Conservation (phyloP, 176 grass and related monocot species). For the Ananas comosus region DNA sequence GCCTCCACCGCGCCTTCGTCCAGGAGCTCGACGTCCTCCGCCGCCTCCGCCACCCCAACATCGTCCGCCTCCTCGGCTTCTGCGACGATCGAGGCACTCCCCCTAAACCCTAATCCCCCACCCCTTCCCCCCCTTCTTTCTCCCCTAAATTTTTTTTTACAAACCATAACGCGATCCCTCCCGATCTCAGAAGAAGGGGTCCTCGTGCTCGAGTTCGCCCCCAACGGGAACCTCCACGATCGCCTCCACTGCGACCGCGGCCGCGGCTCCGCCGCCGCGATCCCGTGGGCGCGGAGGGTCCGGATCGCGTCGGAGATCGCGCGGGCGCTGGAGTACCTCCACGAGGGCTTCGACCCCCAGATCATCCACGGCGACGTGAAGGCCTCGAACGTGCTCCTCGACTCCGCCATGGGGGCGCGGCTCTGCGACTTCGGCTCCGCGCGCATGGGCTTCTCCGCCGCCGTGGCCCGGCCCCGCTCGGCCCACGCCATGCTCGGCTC, state of each 20-base stretch:
- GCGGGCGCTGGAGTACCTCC: constrained; percentile 71
- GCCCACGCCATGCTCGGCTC: constrained; percentile 63
- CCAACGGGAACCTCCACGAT: constrained; percentile 87
- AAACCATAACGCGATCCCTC: no score
- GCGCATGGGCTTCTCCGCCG: constrained; percentile 78
- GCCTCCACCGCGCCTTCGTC: constrained; percentile 82
- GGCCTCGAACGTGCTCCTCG: constrained; percentile 86
- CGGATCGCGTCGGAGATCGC: constrained; percentile 61
- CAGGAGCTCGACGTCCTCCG: constrained; percentile 82
- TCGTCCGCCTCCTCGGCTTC: constrained; percentile 79
- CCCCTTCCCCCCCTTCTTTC: background rate
- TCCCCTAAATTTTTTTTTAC: no score
- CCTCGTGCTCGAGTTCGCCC: constrained; percentile 76
- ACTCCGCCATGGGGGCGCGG: constrained; percentile 58
- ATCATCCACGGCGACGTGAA: constrained; percentile 93
- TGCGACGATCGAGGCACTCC: constrained; percentile 71
- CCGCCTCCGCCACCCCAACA: constrained; percentile 59
- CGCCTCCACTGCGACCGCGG: constrained; percentile 51
- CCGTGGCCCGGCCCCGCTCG: constrained; percentile 40
- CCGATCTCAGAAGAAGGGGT: constrained; percentile 58
- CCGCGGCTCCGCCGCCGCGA: background rate
- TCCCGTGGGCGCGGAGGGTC: constrained; percentile 66
- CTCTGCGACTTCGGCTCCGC: constrained; percentile 96
- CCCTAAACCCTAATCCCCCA: background rate
- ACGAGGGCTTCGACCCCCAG: constrained; percentile 77